phyloP scores from a whole-genome alignment of 495 filamentous ascomycete genomes.

The Geopyxis carbonaria region DNA sequence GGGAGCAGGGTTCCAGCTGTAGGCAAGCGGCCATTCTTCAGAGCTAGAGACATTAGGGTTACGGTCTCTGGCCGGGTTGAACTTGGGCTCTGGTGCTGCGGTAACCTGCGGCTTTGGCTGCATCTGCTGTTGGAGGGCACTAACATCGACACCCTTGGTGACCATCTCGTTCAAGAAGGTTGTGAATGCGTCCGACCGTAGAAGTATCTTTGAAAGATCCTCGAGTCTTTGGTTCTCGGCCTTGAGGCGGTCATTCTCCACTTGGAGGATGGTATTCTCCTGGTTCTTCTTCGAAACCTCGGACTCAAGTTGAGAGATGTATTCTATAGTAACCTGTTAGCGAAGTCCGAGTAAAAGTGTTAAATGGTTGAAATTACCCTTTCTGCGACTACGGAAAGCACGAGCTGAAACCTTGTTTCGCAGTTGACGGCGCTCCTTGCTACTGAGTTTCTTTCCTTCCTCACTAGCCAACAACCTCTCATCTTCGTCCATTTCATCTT shows the following conservation, averaged over 20 bases:
- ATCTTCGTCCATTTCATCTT: conserved; percentile 97
- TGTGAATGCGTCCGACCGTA: conserved; percentile 74
- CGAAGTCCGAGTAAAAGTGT: conserved; percentile 1
- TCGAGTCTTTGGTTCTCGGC: conserved; percentile 18
- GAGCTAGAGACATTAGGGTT: conserved; percentile 34
- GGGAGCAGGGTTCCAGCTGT: conserved; percentile 2
- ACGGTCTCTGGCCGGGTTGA: conserved; percentile 37
- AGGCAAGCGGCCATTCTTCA: conserved; percentile 21
- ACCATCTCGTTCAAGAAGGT: conserved; percentile 58
- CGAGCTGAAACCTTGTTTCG: conserved; percentile 97
- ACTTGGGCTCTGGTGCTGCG: conserved; percentile 18
- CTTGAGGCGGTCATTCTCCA: conserved; percentile 18
- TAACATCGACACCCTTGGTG: conserved; percentile 31
- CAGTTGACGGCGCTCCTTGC: conserved; percentile 83
- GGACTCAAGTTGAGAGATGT: conserved; percentile 78
- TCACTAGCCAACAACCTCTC: conserved; percentile 84
- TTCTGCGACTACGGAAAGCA: conserved; percentile 86
- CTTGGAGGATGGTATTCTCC: conserved; percentile 18
- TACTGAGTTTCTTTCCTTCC: conserved; percentile 90
- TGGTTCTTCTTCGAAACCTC: conserved; percentile 39
- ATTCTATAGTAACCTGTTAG: conserved; percentile 43
- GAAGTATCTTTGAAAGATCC: conserved; percentile 55
- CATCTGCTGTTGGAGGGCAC: conserved; percentile 11
- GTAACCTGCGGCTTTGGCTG: conserved; percentile 27
- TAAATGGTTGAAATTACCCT: conserved; percentile 45